Evolutionary conservation across 768 basidiomycete species (phyloP), one percentile per base, ranked within the genome.

Genomic region (Chalciporus chontae): DNA sequence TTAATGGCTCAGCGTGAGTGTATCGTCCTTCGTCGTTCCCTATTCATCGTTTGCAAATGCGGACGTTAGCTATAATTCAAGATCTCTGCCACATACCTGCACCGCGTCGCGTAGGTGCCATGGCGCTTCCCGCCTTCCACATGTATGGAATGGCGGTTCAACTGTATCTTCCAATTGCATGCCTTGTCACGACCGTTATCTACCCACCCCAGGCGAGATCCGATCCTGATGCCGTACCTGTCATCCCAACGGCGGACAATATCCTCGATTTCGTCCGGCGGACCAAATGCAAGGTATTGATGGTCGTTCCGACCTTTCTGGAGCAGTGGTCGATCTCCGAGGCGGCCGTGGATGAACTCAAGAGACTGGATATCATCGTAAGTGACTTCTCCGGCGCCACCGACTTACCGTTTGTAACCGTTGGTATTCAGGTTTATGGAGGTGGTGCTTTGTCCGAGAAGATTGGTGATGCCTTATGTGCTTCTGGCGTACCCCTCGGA

Each of bases 91-190:
- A 21, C 21, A 21, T 21, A 21, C 21, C 21, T 21, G 21, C 21
- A 21, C 21, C 21, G 21, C 21, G 21, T 21, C 21, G 21, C 21
- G 21, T 68, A 38, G 61, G 60, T 11, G 60, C 52, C 3, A 67
- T 70, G 62, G 55, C 59, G 5, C 56, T 75, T 21, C 74, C 74
- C 5, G 38, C 71, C 3, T 76, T 76, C 57, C 74, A 77, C 45
- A 58, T 65, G 0, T 50, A 69, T 9, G 73, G 73, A 1, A 43
- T 74, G 11, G 54, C 55, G 5, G 48, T 55, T 1, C 69, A 74
- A 15, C 45, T 74, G 3, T 51, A 71, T 8, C 43, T 55, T 13
- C 63, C 73, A 2, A 36, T 74, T 29, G 68, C 64, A n/a, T 52
- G 38, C 15, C 43, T 66, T 11, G 40, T 55, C 3, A 52, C 68